These are phyloP conservation scores for Blepharisma undulans DNA, from an alignment of 169 alveolate species.

Conservation along the genomic window DNA sequence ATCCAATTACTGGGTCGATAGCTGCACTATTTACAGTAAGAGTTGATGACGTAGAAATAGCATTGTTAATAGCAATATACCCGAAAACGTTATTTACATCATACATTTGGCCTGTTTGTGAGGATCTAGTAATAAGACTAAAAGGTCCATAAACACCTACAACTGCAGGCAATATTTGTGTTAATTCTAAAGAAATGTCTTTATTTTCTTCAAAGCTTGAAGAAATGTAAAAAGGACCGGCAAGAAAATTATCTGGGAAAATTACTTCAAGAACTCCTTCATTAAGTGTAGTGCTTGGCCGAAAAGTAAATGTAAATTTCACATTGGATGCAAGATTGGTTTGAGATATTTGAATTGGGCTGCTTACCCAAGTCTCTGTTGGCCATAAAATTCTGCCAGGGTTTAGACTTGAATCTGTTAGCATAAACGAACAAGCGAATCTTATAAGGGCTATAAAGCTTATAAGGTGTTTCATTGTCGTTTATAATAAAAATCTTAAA, in stretches of 20 bases:
- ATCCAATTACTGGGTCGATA: background rate
- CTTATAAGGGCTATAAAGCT: background rate
- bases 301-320: background rate
- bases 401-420: background rate
- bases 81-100: conserved; percentile 2
- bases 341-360: background rate
- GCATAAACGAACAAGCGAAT: background rate
- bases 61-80: background rate
- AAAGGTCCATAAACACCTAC: conserved; percentile 14
- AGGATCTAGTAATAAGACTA: background rate
- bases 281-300: background rate
- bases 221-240: background rate
- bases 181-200: background rate
- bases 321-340: background rate
- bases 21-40: background rate
- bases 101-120: background rate
- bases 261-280: background rate
- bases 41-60: background rate
- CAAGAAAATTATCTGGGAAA: background rate
- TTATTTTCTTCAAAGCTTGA: background rate
- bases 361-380: background rate
- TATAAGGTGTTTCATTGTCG: background rate
- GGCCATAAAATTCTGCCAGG: conserved; percentile 11
- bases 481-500: too few species aligned
- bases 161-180: background rate